These are phyloP conservation scores for Xylaria digitata DNA, from an alignment of 2,329 filamentous ascomycete species.

Conservation along the genomic window DNA sequence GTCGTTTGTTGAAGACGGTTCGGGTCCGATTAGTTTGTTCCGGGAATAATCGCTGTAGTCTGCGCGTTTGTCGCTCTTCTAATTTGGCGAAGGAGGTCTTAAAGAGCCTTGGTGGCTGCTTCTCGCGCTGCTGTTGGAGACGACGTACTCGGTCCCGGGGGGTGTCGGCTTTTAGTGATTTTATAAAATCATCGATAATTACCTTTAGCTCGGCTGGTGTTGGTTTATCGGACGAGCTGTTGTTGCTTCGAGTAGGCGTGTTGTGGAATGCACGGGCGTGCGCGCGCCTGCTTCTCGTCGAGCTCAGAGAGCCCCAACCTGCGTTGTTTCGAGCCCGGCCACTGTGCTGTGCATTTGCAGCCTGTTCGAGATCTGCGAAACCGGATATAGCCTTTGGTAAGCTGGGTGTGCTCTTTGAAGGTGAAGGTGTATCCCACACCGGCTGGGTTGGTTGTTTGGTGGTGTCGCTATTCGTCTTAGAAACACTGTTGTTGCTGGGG, in stretches of 20 bases:
- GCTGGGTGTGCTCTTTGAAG: background rate
- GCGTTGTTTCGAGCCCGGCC: slow-evolving; percentile 3
- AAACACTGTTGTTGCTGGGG: slow-evolving; percentile 11
- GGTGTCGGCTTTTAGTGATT: slow-evolving; percentile 29
- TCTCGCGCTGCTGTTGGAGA: slow-evolving; percentile 33
- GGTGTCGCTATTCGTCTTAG: slow-evolving; percentile 2
- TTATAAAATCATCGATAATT: slow-evolving; percentile 39
- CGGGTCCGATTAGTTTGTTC: slow-evolving; percentile 22
- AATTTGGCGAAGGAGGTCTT: slow-evolving; percentile 8
- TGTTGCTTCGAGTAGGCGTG: background rate
- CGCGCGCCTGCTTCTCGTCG: background rate
- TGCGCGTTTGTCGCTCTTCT: slow-evolving; percentile 2
- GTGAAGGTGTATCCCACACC: background rate
- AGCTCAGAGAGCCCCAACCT: slow-evolving; percentile 6
- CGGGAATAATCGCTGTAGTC: slow-evolving; percentile 28
- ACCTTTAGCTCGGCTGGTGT: slow-evolving; percentile 28
- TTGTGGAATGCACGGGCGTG: slow-evolving; percentile 29
- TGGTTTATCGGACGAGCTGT: background rate
- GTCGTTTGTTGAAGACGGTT: slow-evolving; percentile 29
- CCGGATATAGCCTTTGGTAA: background rate
- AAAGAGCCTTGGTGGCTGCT: slow-evolving; percentile 3
- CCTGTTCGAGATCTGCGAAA: slow-evolving; percentile 36
- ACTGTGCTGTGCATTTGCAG: slow-evolving; percentile 20
- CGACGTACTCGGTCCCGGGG: slow-evolving; percentile 33
- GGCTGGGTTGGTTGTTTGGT: background rate